These are phyloP conservation scores for Yueomyces sp. DNA, from an alignment of 1,139 yeast species.

Conservation along the genomic window DNA sequence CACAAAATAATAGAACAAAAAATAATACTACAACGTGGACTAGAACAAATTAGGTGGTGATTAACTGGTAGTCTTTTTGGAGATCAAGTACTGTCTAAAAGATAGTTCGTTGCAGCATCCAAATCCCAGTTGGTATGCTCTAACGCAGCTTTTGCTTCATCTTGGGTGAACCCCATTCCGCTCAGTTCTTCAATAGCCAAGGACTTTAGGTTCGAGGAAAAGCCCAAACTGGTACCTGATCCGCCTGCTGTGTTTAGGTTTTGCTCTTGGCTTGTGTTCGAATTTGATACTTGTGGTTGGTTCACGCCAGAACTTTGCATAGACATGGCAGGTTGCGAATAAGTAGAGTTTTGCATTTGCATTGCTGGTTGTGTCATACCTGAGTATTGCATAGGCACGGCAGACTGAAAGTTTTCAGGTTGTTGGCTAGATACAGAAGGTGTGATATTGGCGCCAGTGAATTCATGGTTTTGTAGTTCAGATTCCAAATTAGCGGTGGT, in stretches of 20 bases:
- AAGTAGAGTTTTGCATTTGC: neutral
- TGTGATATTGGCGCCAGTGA: conserved; percentile 24
- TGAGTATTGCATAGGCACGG: neutral
- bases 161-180: conserved; percentile 78
- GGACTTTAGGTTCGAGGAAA: conserved; percentile 31
- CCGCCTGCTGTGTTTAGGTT: conserved; percentile 2
- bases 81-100: conserved; percentile 50
- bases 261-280: conserved; percentile 1
- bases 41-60: too few relatives aligned
- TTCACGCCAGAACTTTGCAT: neutral
- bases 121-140: conserved; percentile 59
- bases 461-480: conserved; percentile 24
- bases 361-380: neutral
- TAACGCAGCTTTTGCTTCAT: conserved; percentile 57
- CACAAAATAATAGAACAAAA: too few relatives aligned
- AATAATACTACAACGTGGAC: too few relatives aligned
- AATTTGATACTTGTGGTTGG: neutral
- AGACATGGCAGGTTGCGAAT: neutral
- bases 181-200: conserved; percentile 60
- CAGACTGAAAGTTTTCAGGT: neutral
- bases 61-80: too few relatives aligned
- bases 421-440: neutral
- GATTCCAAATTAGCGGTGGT: conserved; percentile 18
- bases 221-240: conserved; percentile 18
- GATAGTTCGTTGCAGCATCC: conserved; percentile 72